A percentile compares a stretch with the other conserved stretches of the same genome.
These are phyloP conservation scores for Talinum fruticosum DNA, from an alignment of 148 eudicot genomes.

Conservation along the genomic window DNA sequence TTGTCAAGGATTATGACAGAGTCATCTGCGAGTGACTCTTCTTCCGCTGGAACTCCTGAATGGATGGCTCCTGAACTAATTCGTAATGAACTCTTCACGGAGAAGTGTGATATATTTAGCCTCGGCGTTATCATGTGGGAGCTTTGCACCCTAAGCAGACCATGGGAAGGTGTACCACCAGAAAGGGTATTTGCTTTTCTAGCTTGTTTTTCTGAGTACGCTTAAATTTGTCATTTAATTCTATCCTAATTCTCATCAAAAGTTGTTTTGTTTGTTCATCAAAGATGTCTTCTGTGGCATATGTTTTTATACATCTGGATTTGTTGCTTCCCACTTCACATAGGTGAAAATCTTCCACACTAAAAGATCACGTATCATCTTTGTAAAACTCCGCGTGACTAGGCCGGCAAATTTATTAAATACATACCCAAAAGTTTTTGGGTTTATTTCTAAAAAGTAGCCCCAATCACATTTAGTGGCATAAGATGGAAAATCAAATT, in stretches of 20 bases:
- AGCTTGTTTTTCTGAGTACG: background rate
- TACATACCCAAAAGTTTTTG: background rate
- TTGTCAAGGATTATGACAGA: conserved; percentile 71
- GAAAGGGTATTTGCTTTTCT: conserved; percentile 54
- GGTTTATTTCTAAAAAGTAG: background rate
- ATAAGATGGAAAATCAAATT: too few species aligned
- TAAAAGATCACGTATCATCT: background rate
- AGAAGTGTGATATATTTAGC: conserved; percentile 96
- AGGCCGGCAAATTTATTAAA: background rate
- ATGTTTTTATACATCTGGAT: background rate
- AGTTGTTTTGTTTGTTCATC: background rate
- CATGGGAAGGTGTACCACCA: conserved; percentile 89
- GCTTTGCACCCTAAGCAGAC: conserved; percentile 76
- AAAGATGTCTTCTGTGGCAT: too few species aligned
- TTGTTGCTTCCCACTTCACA: background rate
- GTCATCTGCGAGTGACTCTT: conserved; percentile 47
- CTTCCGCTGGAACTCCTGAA: conserved; percentile 98
- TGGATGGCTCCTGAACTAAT: conserved; percentile 99
- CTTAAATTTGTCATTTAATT: too few species aligned
- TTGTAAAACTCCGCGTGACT: background rate
- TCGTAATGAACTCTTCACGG: conserved; percentile 87
- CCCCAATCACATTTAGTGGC: background rate
- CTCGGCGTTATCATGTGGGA: conserved; percentile 99
- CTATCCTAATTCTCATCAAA: background rate
- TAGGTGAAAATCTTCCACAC: background rate